Conservation (phyloP, 257 asterid genomes). For the Mitragyna speciosa region DNA sequence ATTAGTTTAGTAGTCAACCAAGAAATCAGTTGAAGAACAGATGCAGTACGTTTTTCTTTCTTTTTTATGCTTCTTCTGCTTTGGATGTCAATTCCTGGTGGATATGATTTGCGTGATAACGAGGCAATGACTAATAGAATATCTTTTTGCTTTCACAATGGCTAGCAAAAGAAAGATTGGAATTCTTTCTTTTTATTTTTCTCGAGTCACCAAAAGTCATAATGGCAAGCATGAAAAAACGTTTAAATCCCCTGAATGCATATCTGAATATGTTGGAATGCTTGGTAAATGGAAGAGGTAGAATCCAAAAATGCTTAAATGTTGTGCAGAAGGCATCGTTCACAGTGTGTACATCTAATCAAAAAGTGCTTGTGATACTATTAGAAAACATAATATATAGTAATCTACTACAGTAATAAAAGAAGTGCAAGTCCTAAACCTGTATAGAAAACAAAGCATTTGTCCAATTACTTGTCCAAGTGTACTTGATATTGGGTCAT, state of each 20-base stretch:
- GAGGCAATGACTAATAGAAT: background rate
- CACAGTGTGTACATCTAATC: too few relatives aligned
- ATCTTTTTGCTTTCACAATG: constrained; percentile 7
- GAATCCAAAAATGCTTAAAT: background rate
- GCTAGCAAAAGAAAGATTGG: background rate
- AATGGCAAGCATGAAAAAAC: background rate
- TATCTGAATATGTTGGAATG: background rate
- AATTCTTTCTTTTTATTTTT: background rate
- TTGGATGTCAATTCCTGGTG: background rate
- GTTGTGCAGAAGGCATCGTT: too few relatives aligned
- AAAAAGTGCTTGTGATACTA: too few relatives aligned
- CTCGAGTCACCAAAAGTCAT: background rate
- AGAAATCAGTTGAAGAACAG: background rate
- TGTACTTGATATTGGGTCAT: too few relatives aligned
- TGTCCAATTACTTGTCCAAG: too few relatives aligned
- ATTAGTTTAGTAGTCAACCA: too few relatives aligned
- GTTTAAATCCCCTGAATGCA: background rate
- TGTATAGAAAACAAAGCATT: too few relatives aligned
- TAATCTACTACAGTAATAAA: too few relatives aligned
- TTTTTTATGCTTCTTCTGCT: background rate
- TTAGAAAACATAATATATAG: too few relatives aligned
- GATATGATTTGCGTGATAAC: background rate
- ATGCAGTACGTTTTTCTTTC: background rate
- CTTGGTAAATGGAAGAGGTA: background rate
- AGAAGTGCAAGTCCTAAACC: too few relatives aligned